Base-by-base conservation (phyloP, 2,329 filamentous ascomycete species). In the Neofusicoccum cordaticola region DNA sequence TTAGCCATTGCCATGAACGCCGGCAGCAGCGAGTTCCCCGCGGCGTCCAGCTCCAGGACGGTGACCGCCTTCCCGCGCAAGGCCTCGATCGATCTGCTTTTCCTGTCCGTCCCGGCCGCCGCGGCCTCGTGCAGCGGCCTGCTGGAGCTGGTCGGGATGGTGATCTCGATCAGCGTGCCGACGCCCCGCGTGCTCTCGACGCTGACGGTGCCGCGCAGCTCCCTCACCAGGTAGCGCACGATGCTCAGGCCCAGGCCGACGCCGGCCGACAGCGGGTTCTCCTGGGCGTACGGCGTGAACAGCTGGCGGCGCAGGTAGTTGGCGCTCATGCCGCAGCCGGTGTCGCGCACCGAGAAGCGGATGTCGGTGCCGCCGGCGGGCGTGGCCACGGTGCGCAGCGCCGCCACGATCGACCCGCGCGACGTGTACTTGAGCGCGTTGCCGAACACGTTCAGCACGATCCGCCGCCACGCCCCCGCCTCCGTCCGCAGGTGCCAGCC, bases 401-500 rank as follows among this genome's bases (percentile, higher is more conserved):
- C 75, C 11, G 45, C 34, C 13, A 35, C 9, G 39, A 63, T 45
- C 3, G 37, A 45, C 12, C 61, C 61, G 8, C 44, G 37, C 8
- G 34, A 13, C 1, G 68, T 69, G 31, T 68, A 69, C 48, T 69
- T 69, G 3, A 69, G 58, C 4, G 67, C 61, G 37, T 68, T 68
- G 5, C 66, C 66, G n/a, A 68, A 9, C 6, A 68, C 34, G 58
- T 68, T 68, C 66, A 68, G 45, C 12, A 67, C 64, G 22, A 68
- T 66, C 7, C 67, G 42, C 58, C 61, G 62, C 64, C 63, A 66
- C 3, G 66, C 66, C 1, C 67, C 62, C 0, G 84, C 81, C 53
- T 84, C 79, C 0, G 79, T 78, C 3, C 71, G 71, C 27, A 81
- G 81, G 1, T 70, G 68, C 82, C 83, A 85, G 31, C 42, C 27